These are phyloP conservation scores for Gelatoporia subvermispora DNA, from an alignment of 768 basidiomycete species.

Conservation along the genomic window DNA sequence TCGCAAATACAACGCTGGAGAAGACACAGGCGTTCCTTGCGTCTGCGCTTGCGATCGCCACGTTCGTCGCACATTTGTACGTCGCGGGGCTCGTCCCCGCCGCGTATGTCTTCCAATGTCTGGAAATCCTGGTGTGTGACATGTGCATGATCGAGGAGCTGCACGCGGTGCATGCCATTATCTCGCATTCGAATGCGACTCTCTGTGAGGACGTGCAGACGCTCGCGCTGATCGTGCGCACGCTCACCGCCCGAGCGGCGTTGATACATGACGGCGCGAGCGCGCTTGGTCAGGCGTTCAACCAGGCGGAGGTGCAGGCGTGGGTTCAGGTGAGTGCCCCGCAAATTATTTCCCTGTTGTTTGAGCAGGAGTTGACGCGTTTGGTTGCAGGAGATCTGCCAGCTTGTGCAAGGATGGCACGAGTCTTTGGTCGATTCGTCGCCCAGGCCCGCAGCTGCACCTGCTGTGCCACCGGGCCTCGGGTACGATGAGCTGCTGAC, in stretches of 20 bases:
- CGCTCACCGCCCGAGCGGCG: neutral
- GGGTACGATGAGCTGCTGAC: too few relatives aligned
- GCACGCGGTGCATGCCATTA: slow-evolving; percentile 7
- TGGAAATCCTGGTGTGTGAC: slow-evolving; percentile 3
- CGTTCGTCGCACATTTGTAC: slow-evolving; percentile 10
- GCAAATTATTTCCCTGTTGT: neutral
- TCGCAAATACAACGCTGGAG: neutral
- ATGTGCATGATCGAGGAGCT: slow-evolving; percentile 13
- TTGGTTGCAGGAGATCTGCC: neutral
- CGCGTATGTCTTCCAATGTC: slow-evolving; percentile 2
- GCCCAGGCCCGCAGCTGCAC: too few relatives aligned
- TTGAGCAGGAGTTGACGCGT: neutral
- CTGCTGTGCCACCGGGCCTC: too few relatives aligned
- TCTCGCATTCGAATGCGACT: slow-evolving; percentile 2
- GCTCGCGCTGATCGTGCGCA: neutral
- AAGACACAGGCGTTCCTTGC: neutral
- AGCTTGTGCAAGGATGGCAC: neutral
- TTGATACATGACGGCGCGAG: slow-evolving; percentile 2
- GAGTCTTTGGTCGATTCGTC: neutral
- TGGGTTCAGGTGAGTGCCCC: neutral
- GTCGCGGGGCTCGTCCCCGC: neutral
- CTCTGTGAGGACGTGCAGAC: neutral
- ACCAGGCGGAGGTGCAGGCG: neutral
- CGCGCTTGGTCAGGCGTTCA: slow-evolving; percentile 1
- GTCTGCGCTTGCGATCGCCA: slow-evolving; percentile 2